Conservation (phyloP, 441 rosid genomes). For the Pelargonium myrrhifolium region DNA sequence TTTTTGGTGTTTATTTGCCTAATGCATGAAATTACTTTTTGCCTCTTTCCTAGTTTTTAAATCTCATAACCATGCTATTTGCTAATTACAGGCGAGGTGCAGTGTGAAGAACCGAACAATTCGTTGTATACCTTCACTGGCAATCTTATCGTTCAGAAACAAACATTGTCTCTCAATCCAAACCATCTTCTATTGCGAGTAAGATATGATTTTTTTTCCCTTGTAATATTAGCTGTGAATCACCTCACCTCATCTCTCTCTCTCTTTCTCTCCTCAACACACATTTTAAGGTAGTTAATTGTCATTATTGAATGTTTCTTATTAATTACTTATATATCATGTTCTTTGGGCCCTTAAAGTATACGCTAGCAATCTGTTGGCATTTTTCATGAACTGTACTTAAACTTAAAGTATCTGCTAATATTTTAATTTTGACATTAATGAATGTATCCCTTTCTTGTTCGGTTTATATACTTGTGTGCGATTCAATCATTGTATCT, state of each 20-base stretch:
- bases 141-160: slow-evolving; percentile 79
- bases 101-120: slow-evolving; percentile 98
- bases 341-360: not conserved
- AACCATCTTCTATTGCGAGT: slow-evolving; percentile 93
- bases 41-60: not conserved
- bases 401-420: not conserved
- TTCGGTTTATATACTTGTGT: no score
- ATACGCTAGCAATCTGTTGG: not conserved
- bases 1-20: not conserved
- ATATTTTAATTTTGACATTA: not conserved
- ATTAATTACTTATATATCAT: not conserved
- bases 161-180: slow-evolving; percentile 86
- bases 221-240: no score
- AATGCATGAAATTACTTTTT: not conserved
- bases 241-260: no score
- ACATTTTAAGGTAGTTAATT: slow-evolving; percentile 11
- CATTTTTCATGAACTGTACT: not conserved
- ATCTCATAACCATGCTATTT: slow-evolving; percentile 19
- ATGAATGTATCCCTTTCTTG: not conserved
- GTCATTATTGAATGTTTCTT: slow-evolving; percentile 1
- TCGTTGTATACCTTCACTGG: slow-evolving; percentile 96
- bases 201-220: slow-evolving; percentile 23
- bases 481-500: no score
- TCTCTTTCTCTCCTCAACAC: not conserved
- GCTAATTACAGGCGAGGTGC: slow-evolving; percentile 79